Evolutionary conservation across 202 grass and related monocot species (phyloP), one percentile per base, ranked within the genome.

Genomic region (Saccharum hybrid): DNA sequence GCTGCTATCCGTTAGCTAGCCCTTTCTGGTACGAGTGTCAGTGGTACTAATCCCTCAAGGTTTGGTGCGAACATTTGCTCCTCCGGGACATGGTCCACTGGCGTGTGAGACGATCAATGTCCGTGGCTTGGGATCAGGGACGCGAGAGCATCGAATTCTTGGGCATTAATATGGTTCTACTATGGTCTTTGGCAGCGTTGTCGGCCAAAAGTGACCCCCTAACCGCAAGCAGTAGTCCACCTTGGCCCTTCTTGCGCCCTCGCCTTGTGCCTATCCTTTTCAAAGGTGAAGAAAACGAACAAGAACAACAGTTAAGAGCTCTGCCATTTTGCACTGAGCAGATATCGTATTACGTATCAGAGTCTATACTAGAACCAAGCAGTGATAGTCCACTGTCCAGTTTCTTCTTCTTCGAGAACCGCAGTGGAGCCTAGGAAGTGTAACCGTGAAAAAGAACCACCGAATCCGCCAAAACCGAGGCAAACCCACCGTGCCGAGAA

Each of bases 151-250:
- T 66, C 39, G 75, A 79, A 76, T 90, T 75, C 19, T 36, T 33
- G 66, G 38, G 54, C 66, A 48, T 57, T 21, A 66, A 76, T 72
- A 39, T 23, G 87, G 83, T 62, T 56, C 31, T 30, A 1, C 31
- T 30, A 1, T n/a, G n/a, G n/a, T n/a, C 63, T 73, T 88, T 71
- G 51, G 74, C 57, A 71, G 66, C 30, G 54, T 73, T 85, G 90
- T 94, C 86, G 84, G 83, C 75, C 87, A 74, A 80, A 79, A 92
- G 72, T 85, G 94, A 97, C 86, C 84, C 68, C 77, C 63, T 82
- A 97, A 90, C 92, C 14, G 75, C 77, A 91, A 77, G 68, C 89
- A 85, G 82, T 31, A 64, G 57, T 81, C 63, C 72, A 23, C 16
- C 6, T 59, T 43, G 41, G 73, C 16, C 38, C 77, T 71, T 80